Conservation (phyloP, 768 basidiomycete species). For the Amanita subjunquillea region DNA sequence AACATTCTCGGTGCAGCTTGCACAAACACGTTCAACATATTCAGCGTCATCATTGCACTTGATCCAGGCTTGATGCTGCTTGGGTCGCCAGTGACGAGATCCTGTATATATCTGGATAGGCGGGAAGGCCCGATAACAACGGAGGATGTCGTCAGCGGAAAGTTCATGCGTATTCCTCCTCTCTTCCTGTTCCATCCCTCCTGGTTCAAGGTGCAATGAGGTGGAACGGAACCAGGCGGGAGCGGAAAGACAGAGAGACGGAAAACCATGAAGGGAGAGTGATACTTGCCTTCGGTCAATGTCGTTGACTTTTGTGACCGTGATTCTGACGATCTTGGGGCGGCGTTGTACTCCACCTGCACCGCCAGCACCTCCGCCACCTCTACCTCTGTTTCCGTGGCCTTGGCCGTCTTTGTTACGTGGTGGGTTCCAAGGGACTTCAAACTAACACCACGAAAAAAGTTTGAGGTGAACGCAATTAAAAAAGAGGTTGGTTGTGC, state of each 20-base stretch:
- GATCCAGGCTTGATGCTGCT: neutral
- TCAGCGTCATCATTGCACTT: constrained; percentile 1
- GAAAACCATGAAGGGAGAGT: neutral
- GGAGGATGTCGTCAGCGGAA: neutral
- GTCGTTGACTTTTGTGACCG: neutral
- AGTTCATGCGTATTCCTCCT: neutral
- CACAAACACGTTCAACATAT: constrained; percentile 5
- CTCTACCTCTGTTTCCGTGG: neutral
- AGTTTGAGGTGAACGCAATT: neutral
- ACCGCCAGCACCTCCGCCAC: neutral
- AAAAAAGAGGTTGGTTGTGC: neutral
- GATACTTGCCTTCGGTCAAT: neutral
- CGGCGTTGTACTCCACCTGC: neutral
- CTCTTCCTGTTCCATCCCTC: neutral
- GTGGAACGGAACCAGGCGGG: neutral
- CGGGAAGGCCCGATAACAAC: neutral
- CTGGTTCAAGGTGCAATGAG: neutral
- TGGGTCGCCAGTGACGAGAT: neutral
- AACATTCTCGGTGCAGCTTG: constrained; percentile 3
- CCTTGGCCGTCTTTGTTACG: neutral
- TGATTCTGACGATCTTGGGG: neutral
- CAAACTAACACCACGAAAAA: neutral
- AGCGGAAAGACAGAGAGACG: neutral
- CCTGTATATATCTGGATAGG: neutral
- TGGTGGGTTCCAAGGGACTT: constrained; percentile 1